phyloP scores from a whole-genome alignment of 202 grass and related monocot genomes.

The Panicum hallii region DNA sequence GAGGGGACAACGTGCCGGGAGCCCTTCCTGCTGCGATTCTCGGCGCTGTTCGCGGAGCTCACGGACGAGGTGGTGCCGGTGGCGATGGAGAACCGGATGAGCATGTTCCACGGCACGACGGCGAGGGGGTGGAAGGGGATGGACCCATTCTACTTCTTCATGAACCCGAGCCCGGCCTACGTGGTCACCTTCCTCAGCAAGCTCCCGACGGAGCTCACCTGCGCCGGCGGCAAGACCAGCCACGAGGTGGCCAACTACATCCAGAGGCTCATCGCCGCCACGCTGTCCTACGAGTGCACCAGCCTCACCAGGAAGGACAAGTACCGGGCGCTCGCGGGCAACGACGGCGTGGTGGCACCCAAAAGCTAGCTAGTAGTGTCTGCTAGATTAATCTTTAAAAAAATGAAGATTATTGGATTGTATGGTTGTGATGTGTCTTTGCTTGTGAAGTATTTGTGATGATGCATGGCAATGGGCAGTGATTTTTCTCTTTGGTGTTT shows the following conservation, averaged over 20 bases:
- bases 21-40: slow-evolving; percentile 89
- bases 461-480: slow-evolving; percentile 22
- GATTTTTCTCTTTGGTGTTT: background rate
- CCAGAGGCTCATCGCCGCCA: slow-evolving; percentile 65
- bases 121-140: slow-evolving; percentile 73
- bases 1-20: slow-evolving; percentile 87
- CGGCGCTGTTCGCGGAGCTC: slow-evolving; percentile 78
- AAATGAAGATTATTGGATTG: slow-evolving; percentile 1
- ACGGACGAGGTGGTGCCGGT: slow-evolving; percentile 71
- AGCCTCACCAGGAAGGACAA: slow-evolving; percentile 91
- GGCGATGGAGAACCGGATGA: slow-evolving; percentile 59
- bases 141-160: slow-evolving; percentile 84
- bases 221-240: slow-evolving; percentile 60
- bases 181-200: slow-evolving; percentile 68
- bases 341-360: slow-evolving; percentile 62
- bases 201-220: slow-evolving; percentile 61
- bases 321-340: slow-evolving; percentile 77
- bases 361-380: background rate
- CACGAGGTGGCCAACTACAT: slow-evolving; percentile 84
- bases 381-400: background rate
- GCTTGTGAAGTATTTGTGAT: slow-evolving; percentile 23
- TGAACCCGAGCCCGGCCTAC: slow-evolving; percentile 75
- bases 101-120: slow-evolving; percentile 86
- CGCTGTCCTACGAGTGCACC: slow-evolving; percentile 83
- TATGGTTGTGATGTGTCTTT: slow-evolving; percentile 2